Base-by-base conservation (phyloP, 2,329 filamentous ascomycete genomes). In the Apiospora sp. region DNA sequence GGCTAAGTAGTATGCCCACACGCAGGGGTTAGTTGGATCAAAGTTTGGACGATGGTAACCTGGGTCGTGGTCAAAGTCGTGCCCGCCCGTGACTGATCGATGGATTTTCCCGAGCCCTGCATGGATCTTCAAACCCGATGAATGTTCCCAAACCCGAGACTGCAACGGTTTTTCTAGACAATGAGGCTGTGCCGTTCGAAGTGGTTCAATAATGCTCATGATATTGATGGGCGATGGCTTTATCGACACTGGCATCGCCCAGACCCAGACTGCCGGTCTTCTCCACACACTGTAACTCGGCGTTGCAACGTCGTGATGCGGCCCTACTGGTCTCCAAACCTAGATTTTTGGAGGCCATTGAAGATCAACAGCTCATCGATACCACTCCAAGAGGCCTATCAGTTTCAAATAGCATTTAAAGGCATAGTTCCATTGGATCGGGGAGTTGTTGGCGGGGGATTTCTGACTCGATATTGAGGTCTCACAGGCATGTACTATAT, bases 211-310 rank as follows among this genome's bases (percentile, higher is more conserved):
- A 41, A 64, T 64, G 34, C 58, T 22, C 19, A 34, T n/a, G 58
- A 64, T 49, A 12, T 64, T n/a, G 34, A 64, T 41, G 10, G 58
- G 14, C 34, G 58, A 64, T 64, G 34, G 58, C 30, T 19, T 64
- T 64, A 64, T 64, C 58, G 58, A 64, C 8, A 41, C 34, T 64
- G 58, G 8, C 19, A 41, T 64, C 7, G 34, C 22, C 34, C 34
- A 64, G 58, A 64, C 58, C 58, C 58, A 64, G 58, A n/a, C 58
- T 64, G 58, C 34, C 58, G 58, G 58, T 41, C 58, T n/a, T 41
- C 58, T 64, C 58, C 30, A 41, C 58, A 64, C 30, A 24, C 6
- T 41, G 58, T 34, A 64, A 64, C 34, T 41, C 34, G 34, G 19
- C 58, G 58, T 64, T 64, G 58, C 58, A 64, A 64, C 58, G 58